Percentiles rank a stretch among this genome's conserved stretches.
Conservation (phyloP, 768 basidiomycete genomes). For the Mycena olivaceomarginata region DNA sequence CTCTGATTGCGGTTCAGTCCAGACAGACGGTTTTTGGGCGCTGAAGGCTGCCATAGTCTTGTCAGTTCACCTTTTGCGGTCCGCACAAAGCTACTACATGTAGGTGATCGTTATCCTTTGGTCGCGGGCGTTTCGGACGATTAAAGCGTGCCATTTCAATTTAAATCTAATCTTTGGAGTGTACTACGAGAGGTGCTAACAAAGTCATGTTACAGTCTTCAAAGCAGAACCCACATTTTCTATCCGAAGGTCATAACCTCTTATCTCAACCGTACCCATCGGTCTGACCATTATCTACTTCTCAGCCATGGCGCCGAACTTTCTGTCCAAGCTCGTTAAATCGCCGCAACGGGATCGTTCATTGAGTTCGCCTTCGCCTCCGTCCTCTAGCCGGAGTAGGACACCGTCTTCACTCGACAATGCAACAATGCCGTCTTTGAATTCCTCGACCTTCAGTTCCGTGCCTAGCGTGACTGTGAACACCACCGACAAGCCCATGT, state of each 20-base stretch:
- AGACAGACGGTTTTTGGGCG: not conserved
- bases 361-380: constrained; percentile 50
- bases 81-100: constrained; percentile 11
- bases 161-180: not conserved
- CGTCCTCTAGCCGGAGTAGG: constrained; percentile 50
- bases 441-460: constrained; percentile 33
- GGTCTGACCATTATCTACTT: not conserved
- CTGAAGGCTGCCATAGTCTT: not conserved
- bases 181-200: constrained; percentile 4
- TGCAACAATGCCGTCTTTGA: constrained; percentile 36
- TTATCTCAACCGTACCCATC: not conserved
- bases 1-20: not conserved
- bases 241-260: not conserved
- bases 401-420: constrained; percentile 45
- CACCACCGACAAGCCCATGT: constrained; percentile 7
- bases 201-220: constrained; percentile 8
- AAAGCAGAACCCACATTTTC: constrained; percentile 1
- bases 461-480: constrained; percentile 53
- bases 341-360: constrained; percentile 56
- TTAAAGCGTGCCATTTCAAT: not conserved
- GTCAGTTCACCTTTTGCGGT: not conserved
- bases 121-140: not conserved
- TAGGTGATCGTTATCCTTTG: constrained; percentile 24
- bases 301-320: constrained; percentile 58
- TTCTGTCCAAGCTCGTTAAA: constrained; percentile 62